Evolutionary conservation across 495 filamentous ascomycete genomes (phyloP).

Genomic region (Hyaloscypha hepaticicola): DNA sequence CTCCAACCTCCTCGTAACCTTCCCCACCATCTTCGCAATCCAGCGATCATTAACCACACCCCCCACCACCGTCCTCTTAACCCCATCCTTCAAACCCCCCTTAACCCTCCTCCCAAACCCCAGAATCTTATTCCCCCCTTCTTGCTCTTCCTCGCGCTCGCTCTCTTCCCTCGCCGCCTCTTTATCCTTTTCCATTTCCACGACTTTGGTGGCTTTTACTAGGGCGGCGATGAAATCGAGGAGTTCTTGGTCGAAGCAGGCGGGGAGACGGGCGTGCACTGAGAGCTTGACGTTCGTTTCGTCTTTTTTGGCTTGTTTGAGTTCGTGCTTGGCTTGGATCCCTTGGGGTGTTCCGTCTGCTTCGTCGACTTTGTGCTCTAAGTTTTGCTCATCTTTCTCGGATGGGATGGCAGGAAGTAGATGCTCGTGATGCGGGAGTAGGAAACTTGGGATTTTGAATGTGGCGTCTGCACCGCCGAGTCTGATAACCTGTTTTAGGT

Average conservation of each 20-base stretch:
- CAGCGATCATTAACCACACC: conserved; percentile 40
- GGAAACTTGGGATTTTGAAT: conserved; percentile 33
- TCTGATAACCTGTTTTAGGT: conserved; percentile 35
- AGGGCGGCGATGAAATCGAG: conserved; percentile 41
- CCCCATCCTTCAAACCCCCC: conserved; percentile 27
- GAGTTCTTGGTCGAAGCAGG: conserved; percentile 37
- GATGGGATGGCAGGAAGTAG: conserved; percentile 33
- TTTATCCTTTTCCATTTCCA: conserved; percentile 35
- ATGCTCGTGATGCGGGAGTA: conserved; percentile 42
- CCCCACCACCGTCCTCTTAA: conserved; percentile 30
- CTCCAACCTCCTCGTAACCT: conserved; percentile 38
- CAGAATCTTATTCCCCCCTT: conserved; percentile 9
- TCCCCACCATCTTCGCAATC: conserved; percentile 44
- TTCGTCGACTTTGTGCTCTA: conserved; percentile 27
- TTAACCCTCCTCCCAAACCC: conserved; percentile 14
- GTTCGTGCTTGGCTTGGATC: conserved; percentile 26
- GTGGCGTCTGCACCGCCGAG: conserved; percentile 37
- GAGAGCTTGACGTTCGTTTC: conserved; percentile 37
- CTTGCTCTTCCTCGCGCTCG: background rate
- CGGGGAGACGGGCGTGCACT: conserved; percentile 37
- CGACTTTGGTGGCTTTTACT: conserved; percentile 42
- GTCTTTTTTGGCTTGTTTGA: conserved; percentile 35
- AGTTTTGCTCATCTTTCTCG: conserved; percentile 19
- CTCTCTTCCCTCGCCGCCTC: conserved; percentile 1
- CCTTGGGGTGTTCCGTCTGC: conserved; percentile 33